Evolutionary conservation across 805 yeast species (phyloP), one percentile per base, ranked within the genome.

Genomic region (Wickerhamomyces strasburgensis): DNA sequence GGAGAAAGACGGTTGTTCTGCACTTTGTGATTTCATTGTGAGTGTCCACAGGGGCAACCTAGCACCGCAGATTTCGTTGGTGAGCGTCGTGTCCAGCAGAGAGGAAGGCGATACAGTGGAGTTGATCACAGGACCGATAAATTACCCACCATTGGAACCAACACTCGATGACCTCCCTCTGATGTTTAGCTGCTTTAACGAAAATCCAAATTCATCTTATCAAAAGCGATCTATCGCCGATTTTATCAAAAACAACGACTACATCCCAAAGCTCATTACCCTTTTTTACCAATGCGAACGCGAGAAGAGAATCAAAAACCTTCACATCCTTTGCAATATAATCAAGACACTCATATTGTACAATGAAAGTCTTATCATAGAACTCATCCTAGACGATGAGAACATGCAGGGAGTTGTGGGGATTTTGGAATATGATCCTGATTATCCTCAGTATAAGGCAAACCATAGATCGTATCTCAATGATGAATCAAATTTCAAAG

Each of bases 371-470:
- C 60, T 65, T 11, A 66, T 84, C 5, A 56, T 81, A 31, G 86
- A 81, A 37, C 48, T 64, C n/a, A 64, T 84, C 41, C 61, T 79
- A 3, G 68, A 67, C 11, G 82, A 78, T 42, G 68, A 67, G 6
- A 51, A 65, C 28, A 67, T 80, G 31, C 52, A 67, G 49, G 83
- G 84, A 1, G 62, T 86, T 4, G 72, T 81, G 10, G 95, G 96
- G 1, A 82, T 87, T 10, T 61, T 90, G 32, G 98, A 93, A 58
- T 83, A 87, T 58, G 97, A 93, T 57, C 84, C 93, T 0, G 95
- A 85, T 39, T 86, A 73, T 51, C 96, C 96, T 1, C 68, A 69
- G 11, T 70, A 71, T 46, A 88, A 86, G 58, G 86, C 96, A 4
- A 82, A 85, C 48, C 86, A 85, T 61, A 65, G 96, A 35, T 75